Conservation (phyloP, 1,139 yeast species). For the Ogataea hybrid region DNA sequence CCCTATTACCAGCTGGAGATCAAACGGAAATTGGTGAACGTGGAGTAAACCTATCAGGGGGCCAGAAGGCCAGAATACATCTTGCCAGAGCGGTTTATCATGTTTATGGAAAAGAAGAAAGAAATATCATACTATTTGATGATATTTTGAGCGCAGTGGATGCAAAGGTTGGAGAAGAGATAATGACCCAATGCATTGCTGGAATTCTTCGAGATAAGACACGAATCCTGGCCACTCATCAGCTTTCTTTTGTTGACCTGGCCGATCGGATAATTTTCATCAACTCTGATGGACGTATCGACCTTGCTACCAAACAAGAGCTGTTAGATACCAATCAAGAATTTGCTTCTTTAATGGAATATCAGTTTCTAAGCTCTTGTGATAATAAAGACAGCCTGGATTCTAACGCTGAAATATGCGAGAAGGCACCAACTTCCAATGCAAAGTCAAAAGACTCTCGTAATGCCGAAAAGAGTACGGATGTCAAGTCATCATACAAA, state of each 20-base stretch:
- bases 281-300: slow-evolving; percentile 62
- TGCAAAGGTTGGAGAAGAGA: slow-evolving; percentile 81
- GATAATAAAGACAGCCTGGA: slow-evolving; percentile 26
- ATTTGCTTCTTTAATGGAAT: slow-evolving; percentile 53
- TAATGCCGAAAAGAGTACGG: not conserved
- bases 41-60: slow-evolving; percentile 89
- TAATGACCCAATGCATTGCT: slow-evolving; percentile 64
- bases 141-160: slow-evolving; percentile 91
- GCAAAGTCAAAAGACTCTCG: not conserved
- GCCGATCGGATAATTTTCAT: slow-evolving; percentile 72
- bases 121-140: slow-evolving; percentile 68
- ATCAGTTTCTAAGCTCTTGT: slow-evolving; percentile 25
- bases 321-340: slow-evolving; percentile 43
- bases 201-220: slow-evolving; percentile 60
- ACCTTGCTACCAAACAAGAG: slow-evolving; percentile 57
- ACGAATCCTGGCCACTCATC: slow-evolving; percentile 82
- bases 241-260: slow-evolving; percentile 61
- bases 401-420: slow-evolving; percentile 33
- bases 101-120: slow-evolving; percentile 28
- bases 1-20: slow-evolving; percentile 75
- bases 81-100: slow-evolving; percentile 84
- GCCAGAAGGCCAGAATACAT: slow-evolving; percentile 84
- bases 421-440: slow-evolving; percentile 13
- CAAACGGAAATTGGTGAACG: slow-evolving; percentile 86
- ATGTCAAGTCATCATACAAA: not conserved